phyloP scores from a whole-genome alignment of 306 rosid genomes.

The Castanea sativa region DNA sequence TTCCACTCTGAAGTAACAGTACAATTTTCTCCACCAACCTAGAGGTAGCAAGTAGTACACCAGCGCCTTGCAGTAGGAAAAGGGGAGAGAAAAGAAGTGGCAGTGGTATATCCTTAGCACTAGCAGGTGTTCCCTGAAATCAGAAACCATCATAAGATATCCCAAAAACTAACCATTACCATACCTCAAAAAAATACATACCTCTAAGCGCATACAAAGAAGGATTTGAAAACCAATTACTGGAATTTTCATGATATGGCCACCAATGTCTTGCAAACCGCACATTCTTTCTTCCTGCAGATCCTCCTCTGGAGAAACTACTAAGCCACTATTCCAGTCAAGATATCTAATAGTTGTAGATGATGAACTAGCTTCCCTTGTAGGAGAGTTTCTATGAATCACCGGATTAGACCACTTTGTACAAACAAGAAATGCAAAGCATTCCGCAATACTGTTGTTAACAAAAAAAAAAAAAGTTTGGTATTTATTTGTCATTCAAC shows the following conservation, averaged over 20 bases:
- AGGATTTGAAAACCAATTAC: slow-evolving; percentile 79
- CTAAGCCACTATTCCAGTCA: slow-evolving; percentile 80
- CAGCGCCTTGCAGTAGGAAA: slow-evolving; percentile 79
- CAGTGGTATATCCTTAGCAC: slow-evolving; percentile 62
- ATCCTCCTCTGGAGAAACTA: slow-evolving; percentile 76
- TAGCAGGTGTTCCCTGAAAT: slow-evolving; percentile 82
- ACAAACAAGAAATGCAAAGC: slow-evolving; percentile 97
- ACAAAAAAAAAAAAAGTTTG: slow-evolving; percentile 1
- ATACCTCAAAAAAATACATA: slow-evolving; percentile 34
- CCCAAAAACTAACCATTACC: slow-evolving; percentile 17
- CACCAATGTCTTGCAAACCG: slow-evolving; percentile 94
- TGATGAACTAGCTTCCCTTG: slow-evolving; percentile 80
- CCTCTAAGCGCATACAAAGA: slow-evolving; percentile 96
- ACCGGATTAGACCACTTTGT: slow-evolving; percentile 99
- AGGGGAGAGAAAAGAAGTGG: slow-evolving; percentile 82
- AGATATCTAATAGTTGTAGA: slow-evolving; percentile 74
- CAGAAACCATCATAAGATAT: slow-evolving; percentile 25
- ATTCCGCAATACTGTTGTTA: slow-evolving; percentile 77
- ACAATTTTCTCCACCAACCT: slow-evolving; percentile 80
- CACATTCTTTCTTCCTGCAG: slow-evolving; percentile 61
- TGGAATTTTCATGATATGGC: slow-evolving; percentile 93
- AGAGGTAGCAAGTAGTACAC: slow-evolving; percentile 63
- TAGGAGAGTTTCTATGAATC: slow-evolving; percentile 66
- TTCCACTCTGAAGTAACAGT: slow-evolving; percentile 60
- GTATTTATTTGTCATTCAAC: slow-evolving; percentile 18